These are phyloP conservation scores for Naegleria gruberi DNA, from an alignment of 208 protist species.

Conservation along the genomic window DNA sequence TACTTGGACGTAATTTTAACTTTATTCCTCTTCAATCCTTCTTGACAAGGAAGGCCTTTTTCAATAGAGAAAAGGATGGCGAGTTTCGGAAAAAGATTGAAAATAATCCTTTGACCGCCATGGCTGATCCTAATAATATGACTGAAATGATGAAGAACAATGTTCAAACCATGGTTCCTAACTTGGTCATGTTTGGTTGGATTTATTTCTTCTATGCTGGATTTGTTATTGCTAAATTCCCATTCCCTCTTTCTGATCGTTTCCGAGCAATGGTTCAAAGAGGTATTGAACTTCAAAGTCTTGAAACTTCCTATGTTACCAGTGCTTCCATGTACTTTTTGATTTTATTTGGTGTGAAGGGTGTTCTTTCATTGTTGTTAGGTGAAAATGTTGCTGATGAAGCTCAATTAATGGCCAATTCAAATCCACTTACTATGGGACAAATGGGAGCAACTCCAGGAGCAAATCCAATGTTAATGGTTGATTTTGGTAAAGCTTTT, in stretches of 20 bases:
- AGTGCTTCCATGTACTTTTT: slow-evolving; percentile 90
- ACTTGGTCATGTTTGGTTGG: slow-evolving; percentile 88
- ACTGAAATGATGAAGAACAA: slow-evolving; percentile 88
- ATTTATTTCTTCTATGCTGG: slow-evolving; percentile 90
- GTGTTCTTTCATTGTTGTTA: slow-evolving; percentile 78
- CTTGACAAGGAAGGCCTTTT: slow-evolving; percentile 51
- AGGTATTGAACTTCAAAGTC: slow-evolving; percentile 78
- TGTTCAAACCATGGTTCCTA: slow-evolving; percentile 78
- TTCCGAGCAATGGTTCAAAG: slow-evolving; percentile 88
- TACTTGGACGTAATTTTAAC: slow-evolving; percentile 49
- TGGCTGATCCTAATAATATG: slow-evolving; percentile 80
- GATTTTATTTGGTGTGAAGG: slow-evolving; percentile 81
- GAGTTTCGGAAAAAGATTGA: slow-evolving; percentile 55
- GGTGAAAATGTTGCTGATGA: slow-evolving; percentile 47
- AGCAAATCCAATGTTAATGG: background rate
- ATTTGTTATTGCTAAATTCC: slow-evolving; percentile 90
- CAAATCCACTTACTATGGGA: background rate
- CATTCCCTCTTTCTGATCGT: slow-evolving; percentile 80
- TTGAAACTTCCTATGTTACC: slow-evolving; percentile 88
- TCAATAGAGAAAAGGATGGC: slow-evolving; percentile 45
- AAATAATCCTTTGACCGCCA: slow-evolving; percentile 75
- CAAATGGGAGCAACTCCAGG: background rate
- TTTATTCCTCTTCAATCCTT: slow-evolving; percentile 57
- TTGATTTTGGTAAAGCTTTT: background rate
- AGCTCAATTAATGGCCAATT: slow-evolving; percentile 6